Evolutionary conservation across 1,284 basidiomycete species (phyloP).

Genomic region (Clitocybe nebularis): DNA sequence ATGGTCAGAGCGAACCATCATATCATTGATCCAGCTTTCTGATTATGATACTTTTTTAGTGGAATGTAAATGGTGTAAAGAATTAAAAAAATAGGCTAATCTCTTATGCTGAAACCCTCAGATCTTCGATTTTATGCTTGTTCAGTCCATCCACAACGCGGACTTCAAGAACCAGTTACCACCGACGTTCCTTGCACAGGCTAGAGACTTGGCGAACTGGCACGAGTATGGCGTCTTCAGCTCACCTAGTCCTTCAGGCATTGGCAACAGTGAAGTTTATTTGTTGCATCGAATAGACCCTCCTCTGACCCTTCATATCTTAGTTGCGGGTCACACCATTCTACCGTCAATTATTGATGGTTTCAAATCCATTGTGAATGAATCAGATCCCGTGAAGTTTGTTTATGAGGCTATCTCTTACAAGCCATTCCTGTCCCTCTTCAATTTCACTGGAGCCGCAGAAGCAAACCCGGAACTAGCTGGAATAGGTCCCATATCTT

Average conservation of each 20-base stretch:
- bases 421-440: constrained; percentile 81
- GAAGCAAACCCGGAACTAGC: constrained; percentile 50
- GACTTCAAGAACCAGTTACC: constrained; percentile 53
- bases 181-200: constrained; percentile 52
- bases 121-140: constrained; percentile 76
- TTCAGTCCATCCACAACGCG: constrained; percentile 67
- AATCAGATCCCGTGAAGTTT: constrained; percentile 61
- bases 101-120: constrained; percentile 20
- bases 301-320: too few species aligned
- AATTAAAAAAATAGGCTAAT: background rate
- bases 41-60: constrained; percentile 31
- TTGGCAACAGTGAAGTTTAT: constrained; percentile 59
- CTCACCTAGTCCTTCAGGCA: constrained; percentile 47
- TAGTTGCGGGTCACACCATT: constrained; percentile 70
- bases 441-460: constrained; percentile 68
- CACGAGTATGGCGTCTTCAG: constrained; percentile 76
- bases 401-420: constrained; percentile 67
- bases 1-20: constrained; percentile 40
- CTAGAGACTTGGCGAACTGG: constrained; percentile 65
- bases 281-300: too few species aligned
- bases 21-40: background rate
- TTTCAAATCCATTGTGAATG: constrained; percentile 56
- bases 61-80: constrained; percentile 47
- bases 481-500: constrained; percentile 52
- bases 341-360: constrained; percentile 59